These are phyloP conservation scores for Boletus coffeatus DNA, from an alignment of 1,284 basidiomycete species.

Conservation along the genomic window DNA sequence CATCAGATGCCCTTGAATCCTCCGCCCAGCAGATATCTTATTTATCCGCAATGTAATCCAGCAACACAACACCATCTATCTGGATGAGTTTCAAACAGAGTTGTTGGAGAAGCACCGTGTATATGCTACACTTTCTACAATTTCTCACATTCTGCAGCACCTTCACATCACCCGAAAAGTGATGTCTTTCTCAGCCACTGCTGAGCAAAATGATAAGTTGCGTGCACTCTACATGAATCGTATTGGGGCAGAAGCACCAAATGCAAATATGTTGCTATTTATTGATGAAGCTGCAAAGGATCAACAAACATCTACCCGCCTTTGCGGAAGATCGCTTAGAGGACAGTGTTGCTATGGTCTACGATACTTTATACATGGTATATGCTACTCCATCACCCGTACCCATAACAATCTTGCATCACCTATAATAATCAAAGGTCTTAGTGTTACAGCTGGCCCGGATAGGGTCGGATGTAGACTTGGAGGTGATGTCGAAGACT, in stretches of 20 bases:
- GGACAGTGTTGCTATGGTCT: background rate
- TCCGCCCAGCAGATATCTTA: background rate
- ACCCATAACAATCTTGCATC: no score
- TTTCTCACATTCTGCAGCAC: no score
- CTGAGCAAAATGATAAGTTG: background rate
- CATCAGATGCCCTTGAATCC: background rate
- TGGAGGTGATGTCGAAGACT: no score
- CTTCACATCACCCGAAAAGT: background rate
- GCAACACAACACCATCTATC: background rate
- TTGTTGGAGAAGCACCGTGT: no score
- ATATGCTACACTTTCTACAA: no score
- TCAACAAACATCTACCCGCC: background rate
- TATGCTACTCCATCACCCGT: background rate
- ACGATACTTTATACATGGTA: background rate
- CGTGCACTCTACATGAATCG: background rate
- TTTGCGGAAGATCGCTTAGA: background rate
- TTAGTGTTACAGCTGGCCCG: no score
- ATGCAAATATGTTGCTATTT: no score
- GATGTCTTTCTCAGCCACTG: background rate
- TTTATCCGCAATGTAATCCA: background rate
- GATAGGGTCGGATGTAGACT: no score
- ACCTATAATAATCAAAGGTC: no score
- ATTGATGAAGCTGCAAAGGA: background rate
- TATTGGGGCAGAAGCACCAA: no score
- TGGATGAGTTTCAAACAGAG: no score